Evolutionary conservation across 108 stramenopile genomes (phyloP), one percentile per base, ranked within the genome.

Genomic region (Cyclotella baltica): DNA sequence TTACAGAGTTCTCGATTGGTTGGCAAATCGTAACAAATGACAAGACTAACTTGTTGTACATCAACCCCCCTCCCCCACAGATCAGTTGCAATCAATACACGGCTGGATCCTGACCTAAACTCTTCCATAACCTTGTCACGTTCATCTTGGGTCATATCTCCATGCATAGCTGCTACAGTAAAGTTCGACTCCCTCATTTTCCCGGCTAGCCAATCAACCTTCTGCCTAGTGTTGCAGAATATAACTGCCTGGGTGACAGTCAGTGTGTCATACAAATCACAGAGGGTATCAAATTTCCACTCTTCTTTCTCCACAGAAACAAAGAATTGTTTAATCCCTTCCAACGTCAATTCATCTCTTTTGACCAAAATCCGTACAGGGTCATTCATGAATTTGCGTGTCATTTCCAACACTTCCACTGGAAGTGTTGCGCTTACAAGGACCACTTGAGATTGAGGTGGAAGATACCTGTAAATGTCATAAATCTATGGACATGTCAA

Each of bases 251-350:
- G 99, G 1, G 98, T 98, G 59, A 99, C 97, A 5, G 98, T 99
- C 64, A 99, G 82, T 9, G 98, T 98, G 84, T 99, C 99, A 80
- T 99, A 99, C 61, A 99, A 73, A 83, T 99, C 99, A 83, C 96
- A 98, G 16, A 99, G 86, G 0, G 99, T 99, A 71, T 99, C 99
- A 74, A 99, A 99, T 66, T 99, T 99, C 99, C 99, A 99, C 85
- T 99, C 98, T 74, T 99, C 99, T 80, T 96, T 92, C 76, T 98
- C 98, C 38, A 99, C 99, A 11, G 91, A 86, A 51, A 99, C 97
- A 72, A 94, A 98, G 80, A 97, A 99, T 82, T 99, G 99, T 73
- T 92, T 89, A 67, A 99, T 99, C 20, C 98, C 99, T 78, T 99
- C 98, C 67, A 99, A 86, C 0, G 98, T 98, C 31, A 99, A 86